Evolutionary conservation across 805 yeast genomes (phyloP), one percentile per base, ranked within the genome.

Genomic region (Candida quercuum): DNA sequence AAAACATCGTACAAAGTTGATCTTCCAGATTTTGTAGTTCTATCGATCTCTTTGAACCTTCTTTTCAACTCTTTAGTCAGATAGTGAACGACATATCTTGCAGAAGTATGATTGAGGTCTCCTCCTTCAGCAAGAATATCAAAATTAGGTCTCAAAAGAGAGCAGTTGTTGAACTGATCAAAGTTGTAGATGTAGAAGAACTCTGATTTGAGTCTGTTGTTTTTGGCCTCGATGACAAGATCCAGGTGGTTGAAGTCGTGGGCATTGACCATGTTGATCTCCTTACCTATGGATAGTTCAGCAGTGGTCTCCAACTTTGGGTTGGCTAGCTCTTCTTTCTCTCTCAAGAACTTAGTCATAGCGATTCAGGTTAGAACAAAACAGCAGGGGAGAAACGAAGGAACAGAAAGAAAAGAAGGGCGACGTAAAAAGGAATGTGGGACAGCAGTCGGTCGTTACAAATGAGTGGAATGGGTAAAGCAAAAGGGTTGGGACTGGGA

Each of bases 71-170:
- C 54, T 17, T 52, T 55, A 11, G 61, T 56, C 37, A 63, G 34
- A 26, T 55, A 56, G 37, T 61, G 64, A 6, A 63, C 47, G 5
- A 61, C 63, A 28, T 57, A 60, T 32, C 65, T 47, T 5, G 62
- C 49, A 8, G 67, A 61, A 0, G 49, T 51, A 13, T 63, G 63
- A 13, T 47, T 60, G 27, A 63, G 43, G 17, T 46, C 49, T 9
- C 47, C 38, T 23, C 40, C 32, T 10, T 34, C 41, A 11, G 27
- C 20, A 4, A 56, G 42, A 18, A 56, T 46, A 29, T 49, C 47
- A 34, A 48, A 55, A 27, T 52, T 44, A 10, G 48, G 37, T 31
- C 49, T 54, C 23, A 54, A 35, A 5, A 54, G 23, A 3, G 59
- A 46, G 21, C 57, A 51, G 20, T 48, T 42, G 44, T 54, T 51